Percentiles rank a stretch among this genome's conserved stretches.
These are phyloP conservation scores for Haematococcus sp. DNA, from an alignment of 139 green algal genomes.

Conservation along the genomic window DNA sequence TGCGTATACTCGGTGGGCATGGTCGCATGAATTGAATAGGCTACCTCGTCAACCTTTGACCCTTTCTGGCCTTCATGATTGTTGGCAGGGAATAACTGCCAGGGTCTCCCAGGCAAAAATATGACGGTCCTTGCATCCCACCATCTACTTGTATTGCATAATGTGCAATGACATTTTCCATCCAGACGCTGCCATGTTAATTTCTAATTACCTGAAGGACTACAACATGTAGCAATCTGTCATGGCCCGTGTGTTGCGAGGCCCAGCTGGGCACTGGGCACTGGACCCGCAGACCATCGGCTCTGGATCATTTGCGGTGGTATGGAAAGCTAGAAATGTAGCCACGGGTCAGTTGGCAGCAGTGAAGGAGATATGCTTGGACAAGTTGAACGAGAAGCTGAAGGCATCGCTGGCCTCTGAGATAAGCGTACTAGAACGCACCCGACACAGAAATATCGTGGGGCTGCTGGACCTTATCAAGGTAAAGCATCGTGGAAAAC, in stretches of 20 bases:
- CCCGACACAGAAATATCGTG: slow-evolving; percentile 88
- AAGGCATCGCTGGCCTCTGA: slow-evolving; percentile 85
- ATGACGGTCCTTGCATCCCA: no score
- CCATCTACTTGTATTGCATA: no score
- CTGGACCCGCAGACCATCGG: slow-evolving; percentile 72
- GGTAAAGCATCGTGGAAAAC: slow-evolving; percentile 27
- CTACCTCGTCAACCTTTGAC: no score
- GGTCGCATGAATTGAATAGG: no score
- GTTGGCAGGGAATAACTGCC: no score
- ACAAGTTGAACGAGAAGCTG: slow-evolving; percentile 87
- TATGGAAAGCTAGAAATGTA: slow-evolving; percentile 67
- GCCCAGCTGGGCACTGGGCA: slow-evolving; percentile 54
- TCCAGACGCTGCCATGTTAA: no score
- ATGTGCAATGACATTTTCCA: no score
- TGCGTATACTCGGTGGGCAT: no score
- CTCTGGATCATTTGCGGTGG: slow-evolving; percentile 84
- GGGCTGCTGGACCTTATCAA: slow-evolving; percentile 83
- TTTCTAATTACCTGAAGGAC: no score
- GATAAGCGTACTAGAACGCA: slow-evolving; percentile 78
- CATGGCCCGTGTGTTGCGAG: no score
- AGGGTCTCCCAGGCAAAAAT: no score
- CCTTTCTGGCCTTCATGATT: no score
- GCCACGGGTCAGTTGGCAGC: slow-evolving; percentile 64
- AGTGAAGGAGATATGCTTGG: slow-evolving; percentile 90
- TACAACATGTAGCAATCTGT: background rate